Evolutionary conservation across 805 yeast genomes (phyloP).

Genomic region (Saturnispora serradocipensis): DNA sequence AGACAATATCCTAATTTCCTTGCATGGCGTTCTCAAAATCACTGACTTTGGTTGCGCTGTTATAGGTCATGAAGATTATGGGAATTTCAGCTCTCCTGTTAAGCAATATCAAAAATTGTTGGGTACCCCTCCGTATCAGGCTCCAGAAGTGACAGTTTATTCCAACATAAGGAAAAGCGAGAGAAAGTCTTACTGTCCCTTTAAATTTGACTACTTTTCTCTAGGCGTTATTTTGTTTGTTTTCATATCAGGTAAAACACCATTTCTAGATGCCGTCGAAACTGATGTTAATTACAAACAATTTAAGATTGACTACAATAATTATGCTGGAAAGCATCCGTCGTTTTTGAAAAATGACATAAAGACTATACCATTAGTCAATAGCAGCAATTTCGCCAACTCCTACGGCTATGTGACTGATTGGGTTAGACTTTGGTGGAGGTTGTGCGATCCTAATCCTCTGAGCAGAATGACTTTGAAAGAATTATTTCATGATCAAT

Average conservation of each 20-base stretch:
- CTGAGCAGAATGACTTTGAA: constrained; percentile 44
- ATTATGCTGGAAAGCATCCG: constrained; percentile 34
- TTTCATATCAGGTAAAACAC: constrained; percentile 47
- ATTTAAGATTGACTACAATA: constrained; percentile 31
- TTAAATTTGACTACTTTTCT: constrained; percentile 64
- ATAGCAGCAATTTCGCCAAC: constrained; percentile 26
- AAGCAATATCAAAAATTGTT: constrained; percentile 37
- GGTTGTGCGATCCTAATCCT: constrained; percentile 57
- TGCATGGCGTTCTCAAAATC: constrained; percentile 52
- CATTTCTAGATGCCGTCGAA: constrained; percentile 44
- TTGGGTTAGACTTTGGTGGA: constrained; percentile 40
- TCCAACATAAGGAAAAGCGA: constrained; percentile 24
- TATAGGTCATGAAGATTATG: constrained; percentile 46
- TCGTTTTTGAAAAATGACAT: constrained; percentile 43
- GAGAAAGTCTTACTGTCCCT: constrained; percentile 39
- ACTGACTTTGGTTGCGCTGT: constrained; percentile 75
- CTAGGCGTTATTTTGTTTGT: constrained; percentile 61
- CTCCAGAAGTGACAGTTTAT: constrained; percentile 63
- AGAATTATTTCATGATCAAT: constrained; percentile 50
- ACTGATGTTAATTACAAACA: constrained; percentile 47
- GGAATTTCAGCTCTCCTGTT: constrained; percentile 37
- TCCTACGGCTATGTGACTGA: constrained; percentile 15
- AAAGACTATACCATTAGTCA: constrained; percentile 39
- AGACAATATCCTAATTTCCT: constrained; percentile 55
- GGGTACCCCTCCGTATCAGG: constrained; percentile 75